These are phyloP conservation scores for Trichocladium antarcticum DNA, from an alignment of 495 filamentous ascomycete species.

Conservation along the genomic window DNA sequence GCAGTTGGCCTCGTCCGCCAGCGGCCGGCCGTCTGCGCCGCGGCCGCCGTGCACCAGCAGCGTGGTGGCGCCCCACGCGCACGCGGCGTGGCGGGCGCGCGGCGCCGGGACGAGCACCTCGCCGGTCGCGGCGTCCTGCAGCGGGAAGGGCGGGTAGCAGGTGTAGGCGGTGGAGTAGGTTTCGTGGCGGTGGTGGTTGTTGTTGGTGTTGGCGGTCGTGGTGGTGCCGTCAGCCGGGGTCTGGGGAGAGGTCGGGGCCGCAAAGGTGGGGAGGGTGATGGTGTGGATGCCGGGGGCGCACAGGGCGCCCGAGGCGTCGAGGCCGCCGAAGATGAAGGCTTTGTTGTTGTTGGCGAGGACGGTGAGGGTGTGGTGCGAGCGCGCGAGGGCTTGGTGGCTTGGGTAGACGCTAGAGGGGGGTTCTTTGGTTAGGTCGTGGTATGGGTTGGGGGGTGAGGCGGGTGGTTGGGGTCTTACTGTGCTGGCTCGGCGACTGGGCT, in stretches of 20 bases:
- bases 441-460: too few species aligned
- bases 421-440: neutral
- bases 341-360: constrained; percentile 30
- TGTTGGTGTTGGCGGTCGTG: constrained; percentile 2
- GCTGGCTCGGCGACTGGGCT: constrained; percentile 15
- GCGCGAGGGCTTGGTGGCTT: constrained; percentile 28
- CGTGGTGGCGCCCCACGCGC: constrained; percentile 21
- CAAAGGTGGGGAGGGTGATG: constrained; percentile 30
- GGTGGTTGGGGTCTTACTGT: constrained; percentile 8
- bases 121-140: constrained; percentile 26
- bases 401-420: neutral
- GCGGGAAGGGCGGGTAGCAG: constrained; percentile 15
- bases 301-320: constrained; percentile 26
- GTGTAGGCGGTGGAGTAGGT: constrained; percentile 15
- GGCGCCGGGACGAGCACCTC: constrained; percentile 28
- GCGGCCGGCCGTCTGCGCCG: constrained; percentile 21
- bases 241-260: constrained; percentile 9
- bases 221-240: neutral
- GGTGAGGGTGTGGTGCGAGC: constrained; percentile 39
- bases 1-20: constrained; percentile 30
- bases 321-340: constrained; percentile 44
- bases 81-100: constrained; percentile 35
- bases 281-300: constrained; percentile 39
- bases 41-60: constrained; percentile 39
- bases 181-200: neutral